Evolutionary conservation across 768 basidiomycete genomes (phyloP).

Genomic region (Tephrocybe sp.): DNA sequence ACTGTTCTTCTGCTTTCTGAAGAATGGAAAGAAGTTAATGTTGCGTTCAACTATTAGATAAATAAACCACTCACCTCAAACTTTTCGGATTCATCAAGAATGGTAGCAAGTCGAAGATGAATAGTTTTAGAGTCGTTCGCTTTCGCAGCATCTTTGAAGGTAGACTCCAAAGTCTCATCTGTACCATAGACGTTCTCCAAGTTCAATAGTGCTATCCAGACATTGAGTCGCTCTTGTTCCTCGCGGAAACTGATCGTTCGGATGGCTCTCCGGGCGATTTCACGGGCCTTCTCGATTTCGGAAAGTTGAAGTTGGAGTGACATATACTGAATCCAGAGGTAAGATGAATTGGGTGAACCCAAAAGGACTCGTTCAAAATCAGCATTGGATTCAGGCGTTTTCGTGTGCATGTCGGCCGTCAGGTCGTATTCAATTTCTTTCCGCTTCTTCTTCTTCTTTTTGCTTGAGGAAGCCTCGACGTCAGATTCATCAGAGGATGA

Average conservation of each 20-base stretch:
- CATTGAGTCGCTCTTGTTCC: slow-evolving; percentile 92
- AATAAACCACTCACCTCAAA: slow-evolving; percentile 48
- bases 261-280: slow-evolving; percentile 81
- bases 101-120: slow-evolving; percentile 78
- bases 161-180: slow-evolving; percentile 70
- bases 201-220: slow-evolving; percentile 97
- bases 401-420: slow-evolving; percentile 86
- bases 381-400: slow-evolving; percentile 83
- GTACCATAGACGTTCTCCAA: slow-evolving; percentile 92
- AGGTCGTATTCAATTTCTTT: slow-evolving; percentile 75
- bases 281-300: slow-evolving; percentile 91
- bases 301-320: slow-evolving; percentile 97
- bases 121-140: slow-evolving; percentile 93
- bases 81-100: slow-evolving; percentile 84
- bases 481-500: slow-evolving; percentile 51
- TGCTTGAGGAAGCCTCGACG: slow-evolving; percentile 41
- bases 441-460: slow-evolving; percentile 64
- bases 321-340: slow-evolving; percentile 99
- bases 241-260: slow-evolving; percentile 91
- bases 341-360: slow-evolving; percentile 95
- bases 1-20: slow-evolving; percentile 93
- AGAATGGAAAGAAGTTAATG: neutral
- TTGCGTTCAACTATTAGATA: neutral
- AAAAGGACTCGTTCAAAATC: slow-evolving; percentile 94
- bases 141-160: slow-evolving; percentile 87